These are phyloP conservation scores for Rubroboletus satanas DNA, from an alignment of 768 basidiomycete species.

Conservation along the genomic window DNA sequence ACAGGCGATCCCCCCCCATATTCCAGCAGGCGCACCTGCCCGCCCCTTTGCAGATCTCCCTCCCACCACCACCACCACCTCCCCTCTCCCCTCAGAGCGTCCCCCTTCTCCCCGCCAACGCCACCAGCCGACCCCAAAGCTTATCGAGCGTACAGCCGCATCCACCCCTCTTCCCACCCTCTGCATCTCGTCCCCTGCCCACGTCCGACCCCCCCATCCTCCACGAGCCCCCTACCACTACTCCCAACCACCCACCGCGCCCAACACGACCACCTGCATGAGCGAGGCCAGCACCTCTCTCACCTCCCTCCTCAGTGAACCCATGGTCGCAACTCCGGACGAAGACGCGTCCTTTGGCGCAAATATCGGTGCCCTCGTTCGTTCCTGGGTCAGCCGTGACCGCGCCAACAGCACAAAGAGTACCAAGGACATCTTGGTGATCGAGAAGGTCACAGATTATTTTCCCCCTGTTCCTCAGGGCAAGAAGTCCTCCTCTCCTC, in stretches of 20 bases:
- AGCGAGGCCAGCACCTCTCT: conserved; percentile 48
- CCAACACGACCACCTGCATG: conserved; percentile 32
- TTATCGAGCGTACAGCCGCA: conserved; percentile 33
- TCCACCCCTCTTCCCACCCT: conserved; percentile 43
- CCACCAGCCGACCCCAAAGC: conserved; percentile 30
- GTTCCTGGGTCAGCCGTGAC: conserved; percentile 26
- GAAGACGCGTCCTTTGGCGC: conserved; percentile 42
- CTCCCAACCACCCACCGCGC: conserved; percentile 32
- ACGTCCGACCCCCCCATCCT: conserved; percentile 25
- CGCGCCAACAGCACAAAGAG: conserved; percentile 22
- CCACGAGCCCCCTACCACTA: conserved; percentile 35
- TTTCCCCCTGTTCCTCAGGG: conserved; percentile 21
- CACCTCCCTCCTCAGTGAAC: conserved; percentile 46
- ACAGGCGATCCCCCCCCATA: conserved; percentile 28
- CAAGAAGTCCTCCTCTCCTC: conserved; percentile 13
- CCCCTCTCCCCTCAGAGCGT: conserved; percentile 4
- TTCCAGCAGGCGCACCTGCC: conserved; percentile 30
- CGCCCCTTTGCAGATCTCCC: conserved; percentile 26
- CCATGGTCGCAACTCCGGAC: conserved; percentile 38
- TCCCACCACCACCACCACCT: background rate
- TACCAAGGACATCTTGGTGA: conserved; percentile 26
- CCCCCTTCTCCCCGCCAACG: conserved; percentile 22
- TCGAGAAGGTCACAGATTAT: conserved; percentile 32
- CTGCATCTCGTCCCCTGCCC: conserved; percentile 43
- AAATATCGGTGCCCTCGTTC: conserved; percentile 42